These are phyloP conservation scores for Helenozyma rhizophorensis DNA, from an alignment of 805 yeast genomes.

Conservation along the genomic window DNA sequence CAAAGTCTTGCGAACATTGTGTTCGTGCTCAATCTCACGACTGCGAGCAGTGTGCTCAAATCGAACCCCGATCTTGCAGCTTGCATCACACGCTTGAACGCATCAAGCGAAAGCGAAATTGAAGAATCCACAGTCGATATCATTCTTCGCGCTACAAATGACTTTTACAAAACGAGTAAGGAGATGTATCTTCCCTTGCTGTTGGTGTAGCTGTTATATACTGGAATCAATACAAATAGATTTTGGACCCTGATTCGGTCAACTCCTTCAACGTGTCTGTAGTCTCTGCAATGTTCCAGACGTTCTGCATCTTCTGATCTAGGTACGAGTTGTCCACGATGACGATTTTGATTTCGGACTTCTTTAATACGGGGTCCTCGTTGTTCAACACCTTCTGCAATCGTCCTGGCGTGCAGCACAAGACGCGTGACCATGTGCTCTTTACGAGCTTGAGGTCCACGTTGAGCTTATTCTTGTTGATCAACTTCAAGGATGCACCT, in stretches of 20 bases:
- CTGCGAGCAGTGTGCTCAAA: slow-evolving; percentile 2
- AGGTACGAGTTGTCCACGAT: slow-evolving; percentile 59
- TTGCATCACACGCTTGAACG: background rate
- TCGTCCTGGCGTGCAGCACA: slow-evolving; percentile 65
- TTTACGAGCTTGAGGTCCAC: slow-evolving; percentile 52
- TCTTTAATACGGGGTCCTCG: slow-evolving; percentile 37
- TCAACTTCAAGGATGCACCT: slow-evolving; percentile 62
- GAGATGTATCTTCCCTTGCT: slow-evolving; percentile 19
- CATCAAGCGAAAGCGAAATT: slow-evolving; percentile 4
- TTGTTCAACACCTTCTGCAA: slow-evolving; percentile 43
- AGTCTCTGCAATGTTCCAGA: slow-evolving; percentile 57
- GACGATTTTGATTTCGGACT: slow-evolving; percentile 46
- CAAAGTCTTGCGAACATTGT: slow-evolving; percentile 20
- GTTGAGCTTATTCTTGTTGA: slow-evolving; percentile 67
- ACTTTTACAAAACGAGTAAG: slow-evolving; percentile 26
- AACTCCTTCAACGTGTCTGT: slow-evolving; percentile 37
- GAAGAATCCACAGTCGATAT: slow-evolving; percentile 15
- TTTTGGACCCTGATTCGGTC: slow-evolving; percentile 39
- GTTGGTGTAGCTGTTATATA: slow-evolving; percentile 4
- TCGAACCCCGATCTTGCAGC: background rate
- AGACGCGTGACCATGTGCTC: slow-evolving; percentile 44
- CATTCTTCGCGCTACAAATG: slow-evolving; percentile 19
- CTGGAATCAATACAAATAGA: slow-evolving; percentile 44
- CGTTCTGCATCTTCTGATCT: slow-evolving; percentile 54
- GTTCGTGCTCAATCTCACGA: slow-evolving; percentile 18